phyloP scores from a whole-genome alignment of 2,329 filamentous ascomycete genomes.

The Fusarium acutatum region DNA sequence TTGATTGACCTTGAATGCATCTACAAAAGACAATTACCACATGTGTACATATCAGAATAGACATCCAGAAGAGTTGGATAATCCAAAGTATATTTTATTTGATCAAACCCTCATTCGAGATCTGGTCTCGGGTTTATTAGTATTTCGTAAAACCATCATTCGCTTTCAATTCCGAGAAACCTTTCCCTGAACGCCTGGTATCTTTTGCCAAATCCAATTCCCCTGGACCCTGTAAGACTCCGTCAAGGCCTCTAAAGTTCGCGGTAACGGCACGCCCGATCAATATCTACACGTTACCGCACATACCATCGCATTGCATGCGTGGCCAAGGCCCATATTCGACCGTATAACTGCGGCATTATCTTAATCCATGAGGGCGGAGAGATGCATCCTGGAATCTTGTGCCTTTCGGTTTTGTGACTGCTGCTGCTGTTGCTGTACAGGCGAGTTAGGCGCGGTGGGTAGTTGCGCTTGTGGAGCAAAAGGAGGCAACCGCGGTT shows the following conservation, averaged over 20 bases:
- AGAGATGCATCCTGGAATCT: slow-evolving; percentile 39
- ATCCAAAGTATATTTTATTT: not conserved
- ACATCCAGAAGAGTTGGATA: not conserved
- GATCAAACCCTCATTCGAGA: not conserved
- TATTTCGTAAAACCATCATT: not conserved
- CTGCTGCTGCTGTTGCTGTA: slow-evolving; percentile 23
- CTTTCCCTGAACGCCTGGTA: slow-evolving; percentile 25
- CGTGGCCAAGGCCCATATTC: not conserved
- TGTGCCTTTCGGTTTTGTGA: slow-evolving; percentile 21
- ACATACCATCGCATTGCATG: not conserved
- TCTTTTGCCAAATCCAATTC: slow-evolving; percentile 17
- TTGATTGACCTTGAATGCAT: not conserved
- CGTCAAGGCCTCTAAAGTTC: not conserved
- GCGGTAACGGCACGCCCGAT: not conserved
- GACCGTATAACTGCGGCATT: not conserved
- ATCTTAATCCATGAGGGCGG: slow-evolving; percentile 32
- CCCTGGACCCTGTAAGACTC: not conserved
- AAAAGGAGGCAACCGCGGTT: slow-evolving; percentile 23
- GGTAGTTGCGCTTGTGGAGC: slow-evolving; percentile 36
- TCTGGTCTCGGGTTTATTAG: not conserved
- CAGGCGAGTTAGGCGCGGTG: slow-evolving; percentile 43
- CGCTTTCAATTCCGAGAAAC: not conserved
- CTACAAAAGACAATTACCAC: not conserved
- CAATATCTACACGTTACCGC: not conserved
- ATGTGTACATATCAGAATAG: not conserved